Percentiles rank a stretch among this genome's conserved stretches.
phyloP scores from a whole-genome alignment of 148 eudicot genomes.

The Rhododendron mucronatum region DNA sequence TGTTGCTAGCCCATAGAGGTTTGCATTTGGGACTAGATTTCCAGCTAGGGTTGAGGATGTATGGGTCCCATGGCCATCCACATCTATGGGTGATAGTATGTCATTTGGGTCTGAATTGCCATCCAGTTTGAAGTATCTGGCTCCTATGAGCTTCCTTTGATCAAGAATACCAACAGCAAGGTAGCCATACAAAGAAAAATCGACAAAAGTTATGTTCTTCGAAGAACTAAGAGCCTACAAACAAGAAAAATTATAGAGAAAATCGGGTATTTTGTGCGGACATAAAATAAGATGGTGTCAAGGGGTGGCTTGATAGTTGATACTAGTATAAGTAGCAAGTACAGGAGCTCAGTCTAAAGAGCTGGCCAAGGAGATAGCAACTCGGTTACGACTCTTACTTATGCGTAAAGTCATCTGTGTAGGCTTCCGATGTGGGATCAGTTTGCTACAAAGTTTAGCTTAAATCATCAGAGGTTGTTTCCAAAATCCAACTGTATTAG shows the following conservation, averaged over 20 bases:
- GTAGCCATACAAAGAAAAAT: neutral
- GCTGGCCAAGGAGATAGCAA: neutral
- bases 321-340: neutral
- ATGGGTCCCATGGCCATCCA: conserved; percentile 76
- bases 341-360: neutral
- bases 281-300: neutral
- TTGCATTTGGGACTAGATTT: conserved; percentile 37
- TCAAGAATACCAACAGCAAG: conserved; percentile 3
- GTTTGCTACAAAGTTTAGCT: neutral
- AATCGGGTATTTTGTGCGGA: neutral
- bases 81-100: conserved; percentile 56
- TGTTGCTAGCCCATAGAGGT: conserved; percentile 45
- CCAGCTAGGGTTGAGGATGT: conserved; percentile 68
- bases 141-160: conserved; percentile 80
- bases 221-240: neutral
- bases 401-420: neutral
- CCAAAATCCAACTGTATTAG: neutral
- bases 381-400: neutral
- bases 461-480: neutral
- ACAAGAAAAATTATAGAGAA: neutral
- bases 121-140: conserved; percentile 73
- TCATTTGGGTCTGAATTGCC: conserved; percentile 46
- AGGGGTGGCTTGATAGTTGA: neutral
- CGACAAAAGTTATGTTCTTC: neutral
- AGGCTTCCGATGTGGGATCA: neutral